Conservation (phyloP, 352 stramenopile species). For the Phytopythium ostracodes region DNA sequence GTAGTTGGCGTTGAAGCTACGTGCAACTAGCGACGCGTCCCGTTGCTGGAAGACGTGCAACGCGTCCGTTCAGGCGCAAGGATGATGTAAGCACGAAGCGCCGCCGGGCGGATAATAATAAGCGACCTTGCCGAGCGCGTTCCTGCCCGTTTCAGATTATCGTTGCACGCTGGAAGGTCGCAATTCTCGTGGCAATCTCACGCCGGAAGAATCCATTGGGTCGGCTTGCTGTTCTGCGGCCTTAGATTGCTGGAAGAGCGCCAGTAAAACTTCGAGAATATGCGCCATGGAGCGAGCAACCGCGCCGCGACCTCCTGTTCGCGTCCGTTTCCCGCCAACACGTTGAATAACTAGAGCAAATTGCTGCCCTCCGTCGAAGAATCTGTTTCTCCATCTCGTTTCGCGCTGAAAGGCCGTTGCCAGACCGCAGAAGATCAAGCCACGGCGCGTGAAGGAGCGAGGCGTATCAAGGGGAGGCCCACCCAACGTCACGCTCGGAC, state of each 20-base stretch:
- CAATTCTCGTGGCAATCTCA: background rate
- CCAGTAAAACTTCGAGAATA: background rate
- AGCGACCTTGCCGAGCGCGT: background rate
- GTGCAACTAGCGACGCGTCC: background rate
- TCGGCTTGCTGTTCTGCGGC: background rate
- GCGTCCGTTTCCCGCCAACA: background rate
- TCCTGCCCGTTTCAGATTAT: constrained; percentile 1
- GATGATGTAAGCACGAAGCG: too few species aligned
- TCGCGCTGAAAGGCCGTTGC: background rate
- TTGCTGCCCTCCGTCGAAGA: background rate
- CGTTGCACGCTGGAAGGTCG: background rate
- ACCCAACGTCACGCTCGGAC: background rate
- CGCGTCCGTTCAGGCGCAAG: background rate
- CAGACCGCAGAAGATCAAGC: background rate
- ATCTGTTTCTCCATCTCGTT: background rate
- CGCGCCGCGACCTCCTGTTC: background rate
- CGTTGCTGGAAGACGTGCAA: background rate
- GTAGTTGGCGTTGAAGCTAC: background rate
- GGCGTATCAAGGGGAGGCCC: background rate
- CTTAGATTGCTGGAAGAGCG: background rate
- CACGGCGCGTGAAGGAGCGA: background rate
- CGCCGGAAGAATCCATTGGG: background rate
- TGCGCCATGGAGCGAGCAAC: background rate
- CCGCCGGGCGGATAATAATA: background rate
- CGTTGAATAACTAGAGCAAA: background rate